Base-by-base conservation (phyloP, 2,329 filamentous ascomycete species). In the Epichloe aotearoae region DNA sequence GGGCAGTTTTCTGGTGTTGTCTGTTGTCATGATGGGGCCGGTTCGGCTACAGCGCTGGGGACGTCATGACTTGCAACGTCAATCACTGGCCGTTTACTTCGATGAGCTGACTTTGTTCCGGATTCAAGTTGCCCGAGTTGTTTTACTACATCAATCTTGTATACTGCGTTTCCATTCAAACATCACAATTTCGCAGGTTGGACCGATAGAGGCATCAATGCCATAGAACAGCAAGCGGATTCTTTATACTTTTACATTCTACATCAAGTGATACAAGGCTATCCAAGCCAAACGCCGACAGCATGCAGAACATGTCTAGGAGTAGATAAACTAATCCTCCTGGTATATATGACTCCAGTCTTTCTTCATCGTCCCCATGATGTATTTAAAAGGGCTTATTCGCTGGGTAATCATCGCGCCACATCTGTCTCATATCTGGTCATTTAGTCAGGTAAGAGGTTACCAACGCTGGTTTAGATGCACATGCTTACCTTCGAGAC, bases 401-500 rank as follows among this genome's bases (percentile, higher is more conserved):
- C 26, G 57, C 59, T 8, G 65, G 61, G 53, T 66, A 66, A 19
- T 70, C 68, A 37, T 69, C 59, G 33, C 63, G 64, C 68, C 70
- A 72, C 58, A 75, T 66, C 26, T 63, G 65, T 55, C 66, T 69
- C 61, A 76, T 72, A 49, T 73, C 74, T 76, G n/a, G 10, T 12
- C 3, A 19, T 49, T 10, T 10, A 14, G 34, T 52, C 23, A 54
- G 41, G 14, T n/a, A 11, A 19, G 15, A 23, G 5, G 34, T 14
- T 34, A 7, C 12, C 19, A 34, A 23, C 34, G 3, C n/a, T 45
- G 6, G 15, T 8, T 7, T 5, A 11, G 23, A 46, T 8, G 6
- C 12, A 23, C 17, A 14, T 19, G 70, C 82, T 61, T 77, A 95
- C 90, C 85, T 66, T 80, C 74, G 54, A 95, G 83, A 68, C 93